These are phyloP conservation scores for Eucalyptus sp. DNA, from an alignment of 345 rosid species.

Conservation along the genomic window DNA sequence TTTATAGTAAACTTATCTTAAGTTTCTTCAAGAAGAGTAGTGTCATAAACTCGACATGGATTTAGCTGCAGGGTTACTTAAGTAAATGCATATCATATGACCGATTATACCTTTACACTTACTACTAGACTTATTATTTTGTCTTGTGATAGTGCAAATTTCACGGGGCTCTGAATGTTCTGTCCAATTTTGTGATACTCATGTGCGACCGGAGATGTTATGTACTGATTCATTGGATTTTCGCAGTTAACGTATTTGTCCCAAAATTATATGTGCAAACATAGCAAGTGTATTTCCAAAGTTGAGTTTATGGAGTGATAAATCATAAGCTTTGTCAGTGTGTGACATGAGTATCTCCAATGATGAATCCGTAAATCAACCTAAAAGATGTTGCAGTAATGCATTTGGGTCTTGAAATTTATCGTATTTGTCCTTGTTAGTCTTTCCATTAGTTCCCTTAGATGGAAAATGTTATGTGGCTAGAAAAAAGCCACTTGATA, in stretches of 20 bases:
- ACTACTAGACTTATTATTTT: background rate
- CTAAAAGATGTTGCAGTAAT: background rate
- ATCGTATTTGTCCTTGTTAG: background rate
- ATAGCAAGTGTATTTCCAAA: background rate
- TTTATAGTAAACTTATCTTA: too few species aligned
- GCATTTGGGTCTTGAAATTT: background rate
- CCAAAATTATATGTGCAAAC: background rate
- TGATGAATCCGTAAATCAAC: background rate
- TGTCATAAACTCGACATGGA: too few species aligned
- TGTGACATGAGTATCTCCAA: background rate
- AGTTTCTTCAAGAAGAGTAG: too few species aligned
- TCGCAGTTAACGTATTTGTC: background rate
- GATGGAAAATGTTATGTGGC: background rate
- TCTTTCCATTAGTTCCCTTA: background rate
- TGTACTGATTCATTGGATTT: background rate
- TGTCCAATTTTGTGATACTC: too few species aligned
- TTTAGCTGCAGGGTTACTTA: too few species aligned
- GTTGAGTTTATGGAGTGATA: background rate
- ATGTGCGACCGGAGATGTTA: background rate
- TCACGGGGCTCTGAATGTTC: too few species aligned
- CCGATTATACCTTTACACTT: background rate
- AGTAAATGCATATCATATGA: background rate
- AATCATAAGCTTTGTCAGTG: background rate
- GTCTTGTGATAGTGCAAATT: background rate
- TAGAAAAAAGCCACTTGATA: background rate